phyloP scores from a whole-genome alignment of 371 early-diverging fungal species.

The Mortierella sp. region DNA sequence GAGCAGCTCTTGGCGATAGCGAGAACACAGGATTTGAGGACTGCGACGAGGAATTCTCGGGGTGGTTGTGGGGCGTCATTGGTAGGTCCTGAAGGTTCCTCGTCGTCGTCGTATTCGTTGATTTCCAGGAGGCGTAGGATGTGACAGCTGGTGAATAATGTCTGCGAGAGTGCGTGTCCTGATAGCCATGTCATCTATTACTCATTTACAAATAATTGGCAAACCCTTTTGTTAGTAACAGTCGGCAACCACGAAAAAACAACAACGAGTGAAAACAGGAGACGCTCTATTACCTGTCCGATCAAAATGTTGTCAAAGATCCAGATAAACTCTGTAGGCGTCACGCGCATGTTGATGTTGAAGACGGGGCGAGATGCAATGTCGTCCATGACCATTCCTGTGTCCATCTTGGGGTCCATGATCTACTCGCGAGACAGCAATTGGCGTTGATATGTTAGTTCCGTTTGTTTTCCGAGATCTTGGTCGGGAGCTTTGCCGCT shows the following conservation, averaged over 20 bases:
- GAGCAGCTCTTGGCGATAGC: slow-evolving; percentile 70
- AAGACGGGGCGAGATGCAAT: slow-evolving; percentile 58
- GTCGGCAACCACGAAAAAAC: neutral
- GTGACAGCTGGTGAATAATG: slow-evolving; percentile 79
- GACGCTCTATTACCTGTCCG: slow-evolving; percentile 64
- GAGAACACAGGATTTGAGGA: slow-evolving; percentile 67
- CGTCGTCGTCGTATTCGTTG: neutral
- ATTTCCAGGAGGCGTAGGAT: slow-evolving; percentile 68
- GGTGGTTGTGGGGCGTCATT: slow-evolving; percentile 18
- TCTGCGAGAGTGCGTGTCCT: slow-evolving; percentile 80
- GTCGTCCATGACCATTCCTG: slow-evolving; percentile 72
- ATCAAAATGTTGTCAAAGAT: slow-evolving; percentile 76
- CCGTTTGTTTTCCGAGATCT: neutral
- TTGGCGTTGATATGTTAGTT: neutral
- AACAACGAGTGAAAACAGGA: neutral
- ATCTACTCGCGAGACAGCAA: slow-evolving; percentile 57
- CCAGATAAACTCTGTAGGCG: slow-evolving; percentile 68
- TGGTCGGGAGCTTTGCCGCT: neutral
- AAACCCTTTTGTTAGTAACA: neutral
- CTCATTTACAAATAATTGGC: neutral
- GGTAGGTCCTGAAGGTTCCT: neutral
- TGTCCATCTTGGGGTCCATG: slow-evolving; percentile 90
- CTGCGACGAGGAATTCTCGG: slow-evolving; percentile 58
- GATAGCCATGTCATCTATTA: slow-evolving; percentile 81
- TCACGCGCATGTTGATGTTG: slow-evolving; percentile 60